Evolutionary conservation across 331 rosid species (phyloP).

Genomic region (Pyrus hybrid): DNA sequence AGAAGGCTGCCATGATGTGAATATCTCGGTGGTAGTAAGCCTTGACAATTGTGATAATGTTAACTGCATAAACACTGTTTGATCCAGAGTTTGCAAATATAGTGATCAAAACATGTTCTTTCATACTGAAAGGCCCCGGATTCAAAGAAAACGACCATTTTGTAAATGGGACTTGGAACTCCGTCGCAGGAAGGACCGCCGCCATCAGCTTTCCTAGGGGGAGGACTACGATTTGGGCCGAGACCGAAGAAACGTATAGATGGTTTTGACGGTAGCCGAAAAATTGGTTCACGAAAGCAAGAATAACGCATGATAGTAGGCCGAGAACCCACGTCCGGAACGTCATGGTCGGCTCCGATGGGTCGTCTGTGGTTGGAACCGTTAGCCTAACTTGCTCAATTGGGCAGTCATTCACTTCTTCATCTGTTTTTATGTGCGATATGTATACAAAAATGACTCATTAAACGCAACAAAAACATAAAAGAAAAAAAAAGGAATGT

Average conservation of each 20-base stretch:
- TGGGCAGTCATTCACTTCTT: constrained; percentile 21
- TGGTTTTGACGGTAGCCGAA: constrained; percentile 32
- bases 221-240: constrained; percentile 28
- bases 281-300: constrained; percentile 33
- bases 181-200: constrained; percentile 9
- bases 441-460: neutral
- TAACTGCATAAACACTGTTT: constrained; percentile 20
- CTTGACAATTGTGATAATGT: constrained; percentile 31
- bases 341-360: constrained; percentile 22
- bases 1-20: constrained; percentile 21
- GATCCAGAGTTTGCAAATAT: constrained; percentile 44
- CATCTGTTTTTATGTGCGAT: neutral
- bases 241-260: constrained; percentile 17
- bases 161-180: constrained; percentile 3
- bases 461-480: neutral
- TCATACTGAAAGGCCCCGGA: constrained; percentile 39
- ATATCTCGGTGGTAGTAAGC: constrained; percentile 20
- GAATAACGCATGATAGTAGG: constrained; percentile 10
- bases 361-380: constrained; percentile 34
- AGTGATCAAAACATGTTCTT: constrained; percentile 37
- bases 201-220: constrained; percentile 36
- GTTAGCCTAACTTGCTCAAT: constrained; percentile 34
- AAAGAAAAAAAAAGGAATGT: neutral
- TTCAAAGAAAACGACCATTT: constrained; percentile 29
- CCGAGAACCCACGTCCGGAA: constrained; percentile 38